Evolutionary conservation across 2,329 filamentous ascomycete genomes (phyloP), one percentile per base, ranked within the genome.

Genomic region (Cladosporium sp.): DNA sequence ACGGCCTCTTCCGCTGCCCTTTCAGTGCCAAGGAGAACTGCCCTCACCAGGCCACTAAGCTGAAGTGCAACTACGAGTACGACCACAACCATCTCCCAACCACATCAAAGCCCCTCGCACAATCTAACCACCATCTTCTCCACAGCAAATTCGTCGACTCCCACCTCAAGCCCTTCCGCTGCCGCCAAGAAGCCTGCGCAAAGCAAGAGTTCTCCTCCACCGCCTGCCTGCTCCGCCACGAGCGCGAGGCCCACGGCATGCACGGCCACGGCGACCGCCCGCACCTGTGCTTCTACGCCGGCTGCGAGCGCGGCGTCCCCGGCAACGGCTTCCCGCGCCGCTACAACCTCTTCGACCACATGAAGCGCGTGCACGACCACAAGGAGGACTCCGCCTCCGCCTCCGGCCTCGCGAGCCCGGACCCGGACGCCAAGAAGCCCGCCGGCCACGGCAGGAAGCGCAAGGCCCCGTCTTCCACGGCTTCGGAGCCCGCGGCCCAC

Each of bases 51-150:
- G 83, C 91, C 38, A 93, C 95, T 67, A 93, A 95, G 76, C 87
- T 97, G 63, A 96, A 96, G 82, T 96, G 92, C 84, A 95, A 95
- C 74, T 97, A 96, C 69, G 91, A 96, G 91, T 95, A 85, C 81
- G 89, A 74, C 19, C 41, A 14, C n/a, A 13, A 33, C 13, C 45
- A 48, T 45, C 22, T 19, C 10, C 19, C 8, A 40, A 46, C 14
- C 10, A 35, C 10, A 35, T 35, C n/a, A 5, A 35, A 1, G 1
- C 34, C 34, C 34, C 34, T 35, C n/a, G 18, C 42, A 52, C n/a
- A 41, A 9, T n/a, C 46, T 49, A 22, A 49, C 46, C 11, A 64
- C 55, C 49, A 42, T 64, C 57, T 64, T 61, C 31, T 40, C 38
- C 48, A 45, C 68, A 95, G 91, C 80, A 97, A 97, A 80, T 95